These are phyloP conservation scores for Viola pubescens DNA, from an alignment of 441 rosid genomes.

Conservation along the genomic window DNA sequence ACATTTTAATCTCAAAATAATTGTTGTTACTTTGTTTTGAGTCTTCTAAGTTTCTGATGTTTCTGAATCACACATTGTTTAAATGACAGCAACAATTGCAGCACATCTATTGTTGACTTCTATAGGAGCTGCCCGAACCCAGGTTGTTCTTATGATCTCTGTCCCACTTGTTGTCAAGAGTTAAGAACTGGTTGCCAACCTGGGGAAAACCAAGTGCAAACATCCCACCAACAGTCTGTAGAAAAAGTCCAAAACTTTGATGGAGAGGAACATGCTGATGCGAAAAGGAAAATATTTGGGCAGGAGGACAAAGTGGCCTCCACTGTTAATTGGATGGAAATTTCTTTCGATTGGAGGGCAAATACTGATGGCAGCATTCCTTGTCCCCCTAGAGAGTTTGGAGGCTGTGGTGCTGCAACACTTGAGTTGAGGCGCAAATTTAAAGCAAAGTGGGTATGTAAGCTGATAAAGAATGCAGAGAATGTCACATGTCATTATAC, in stretches of 20 bases:
- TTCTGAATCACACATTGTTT: background rate
- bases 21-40: too few species aligned
- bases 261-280: background rate
- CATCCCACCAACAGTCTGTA: constrained; percentile 21
- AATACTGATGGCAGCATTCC: background rate
- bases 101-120: constrained; percentile 55
- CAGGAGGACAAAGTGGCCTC: background rate
- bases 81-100: constrained; percentile 53
- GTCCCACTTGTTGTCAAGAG: constrained; percentile 66
- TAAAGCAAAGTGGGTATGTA: background rate
- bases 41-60: too few species aligned
- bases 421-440: constrained; percentile 2
- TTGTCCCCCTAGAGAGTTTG: background rate
- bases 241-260: constrained; percentile 6
- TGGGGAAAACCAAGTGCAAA: constrained; percentile 32
- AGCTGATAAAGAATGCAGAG: background rate
- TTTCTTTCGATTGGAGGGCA: background rate
- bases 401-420: background rate
- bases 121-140: constrained; percentile 57
- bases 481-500: background rate
- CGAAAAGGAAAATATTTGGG: background rate
- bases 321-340: background rate
- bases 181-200: constrained; percentile 47
- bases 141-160: constrained; percentile 57
- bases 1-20: too few species aligned